Evolutionary conservation across 148 eudicot genomes (phyloP).

Genomic region (Silene conica): DNA sequence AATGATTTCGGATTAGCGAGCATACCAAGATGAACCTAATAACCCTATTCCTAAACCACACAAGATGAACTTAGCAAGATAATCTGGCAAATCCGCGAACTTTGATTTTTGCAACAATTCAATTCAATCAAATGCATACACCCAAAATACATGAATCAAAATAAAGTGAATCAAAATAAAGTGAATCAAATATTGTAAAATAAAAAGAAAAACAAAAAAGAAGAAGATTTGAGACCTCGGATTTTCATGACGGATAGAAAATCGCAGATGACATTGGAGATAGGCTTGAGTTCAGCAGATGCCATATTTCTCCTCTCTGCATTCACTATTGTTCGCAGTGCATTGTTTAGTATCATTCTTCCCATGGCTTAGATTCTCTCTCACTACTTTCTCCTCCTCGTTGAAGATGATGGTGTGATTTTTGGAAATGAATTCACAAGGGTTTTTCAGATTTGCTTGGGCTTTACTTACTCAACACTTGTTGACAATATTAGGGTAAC

Average conservation of each 20-base stretch:
- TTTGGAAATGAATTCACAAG: neutral
- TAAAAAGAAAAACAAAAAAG: no score
- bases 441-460: constrained; percentile 8
- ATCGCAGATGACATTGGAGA: constrained; percentile 65
- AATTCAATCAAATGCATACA: no score
- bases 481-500: no score
- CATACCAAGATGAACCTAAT: no score
- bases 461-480: no score
- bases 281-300: constrained; percentile 52
- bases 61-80: no score
- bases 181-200: no score
- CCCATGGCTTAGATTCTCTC: constrained; percentile 49
- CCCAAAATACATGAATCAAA: no score
- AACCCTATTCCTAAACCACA: no score
- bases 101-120: no score
- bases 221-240: constrained; percentile 42
- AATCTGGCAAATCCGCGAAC: neutral
- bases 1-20: no score
- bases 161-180: no score
- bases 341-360: constrained; percentile 68
- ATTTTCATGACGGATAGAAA: constrained; percentile 80
- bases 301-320: constrained; percentile 80
- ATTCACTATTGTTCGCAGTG: constrained; percentile 71
- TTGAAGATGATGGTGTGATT: constrained; percentile 12
- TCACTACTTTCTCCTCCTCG: neutral